Percentiles rank a stretch among this genome's conserved stretches.
These are phyloP conservation scores for Boehmeria nivea DNA, from an alignment of 306 rosid species.

Conservation along the genomic window DNA sequence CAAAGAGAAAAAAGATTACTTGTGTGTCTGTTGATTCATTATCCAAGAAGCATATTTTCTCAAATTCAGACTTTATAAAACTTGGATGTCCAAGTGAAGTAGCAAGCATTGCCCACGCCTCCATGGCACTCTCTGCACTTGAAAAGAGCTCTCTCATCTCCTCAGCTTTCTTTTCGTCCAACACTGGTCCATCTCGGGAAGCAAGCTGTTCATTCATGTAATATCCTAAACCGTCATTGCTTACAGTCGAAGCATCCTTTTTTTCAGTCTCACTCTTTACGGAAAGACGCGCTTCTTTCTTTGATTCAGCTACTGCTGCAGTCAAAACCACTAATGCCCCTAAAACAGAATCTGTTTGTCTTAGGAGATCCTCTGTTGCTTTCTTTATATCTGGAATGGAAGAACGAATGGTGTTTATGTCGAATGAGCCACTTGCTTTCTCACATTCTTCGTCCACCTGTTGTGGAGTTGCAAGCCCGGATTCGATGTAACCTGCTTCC, in stretches of 20 bases:
- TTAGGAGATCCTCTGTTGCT: slow-evolving; percentile 62
- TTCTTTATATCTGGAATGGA: slow-evolving; percentile 76
- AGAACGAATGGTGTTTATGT: slow-evolving; percentile 46
- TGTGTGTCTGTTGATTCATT: slow-evolving; percentile 81
- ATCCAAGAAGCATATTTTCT: slow-evolving; percentile 85
- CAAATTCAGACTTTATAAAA: slow-evolving; percentile 92
- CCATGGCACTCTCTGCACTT: slow-evolving; percentile 93
- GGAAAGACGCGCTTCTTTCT: slow-evolving; percentile 37
- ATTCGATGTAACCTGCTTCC: slow-evolving; percentile 63
- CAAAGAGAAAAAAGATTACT: slow-evolving; percentile 39
- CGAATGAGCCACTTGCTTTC: slow-evolving; percentile 36
- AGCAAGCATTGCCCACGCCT: slow-evolving; percentile 99
- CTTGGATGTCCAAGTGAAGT: slow-evolving; percentile 89
- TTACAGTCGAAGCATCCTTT: slow-evolving; percentile 31
- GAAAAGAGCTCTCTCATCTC: slow-evolving; percentile 84
- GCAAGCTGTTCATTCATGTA: slow-evolving; percentile 30
- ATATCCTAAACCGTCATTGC: slow-evolving; percentile 26
- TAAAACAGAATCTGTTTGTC: slow-evolving; percentile 87
- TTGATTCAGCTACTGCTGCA: slow-evolving; percentile 67
- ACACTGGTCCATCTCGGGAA: slow-evolving; percentile 30
- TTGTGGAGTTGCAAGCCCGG: slow-evolving; percentile 83
- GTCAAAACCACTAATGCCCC: slow-evolving; percentile 87
- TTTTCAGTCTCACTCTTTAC: slow-evolving; percentile 39
- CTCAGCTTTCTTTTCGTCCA: slow-evolving; percentile 61
- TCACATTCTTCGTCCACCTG: slow-evolving; percentile 30